Base-by-base conservation (phyloP, 495 filamentous ascomycete genomes). In the Penicillium diatomitis region DNA sequence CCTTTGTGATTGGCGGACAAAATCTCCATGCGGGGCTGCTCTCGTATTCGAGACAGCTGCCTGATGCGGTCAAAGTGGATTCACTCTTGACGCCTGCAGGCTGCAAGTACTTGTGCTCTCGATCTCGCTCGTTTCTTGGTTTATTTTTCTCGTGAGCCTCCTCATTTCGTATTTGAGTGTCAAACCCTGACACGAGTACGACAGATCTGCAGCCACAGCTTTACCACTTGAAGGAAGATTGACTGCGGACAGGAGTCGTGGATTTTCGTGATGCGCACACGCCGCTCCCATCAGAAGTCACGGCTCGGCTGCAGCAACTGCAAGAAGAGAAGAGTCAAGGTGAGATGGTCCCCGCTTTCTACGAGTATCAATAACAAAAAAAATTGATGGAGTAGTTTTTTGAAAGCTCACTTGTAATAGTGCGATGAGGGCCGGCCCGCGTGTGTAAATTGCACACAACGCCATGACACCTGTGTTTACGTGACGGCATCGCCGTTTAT, bases 281-380 rank as follows among this genome's bases (percentile, higher is more conserved):
- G 56, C 27, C 55, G 56, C 28, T 51, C 56, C 9, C 56, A 56
- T 32, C 48, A 42, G 5, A 63, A 63, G 41, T 63, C 60, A 10
- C 47, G 60, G 7, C 60, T 60, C 41, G 60, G 60, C 4, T 63
- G 60, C 38, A 53, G 28, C 27, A 51, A 46, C n/a, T 63, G 60
- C 40, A 63, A 63, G 28, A 48, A 47, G 5, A 54, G 60, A 31
- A 39, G 60, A 42, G 60, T 63, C 4, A 63, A 63, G 54, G 60
- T 63, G 32, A n/a, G 48, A 5, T 4, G 33, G 3, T 3, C 9
- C 28, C n/a, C 35, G 2, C 31, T 4, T 45, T 28, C 20, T 20
- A 20, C 20, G 20, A 20, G 32, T 8, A 27, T 33, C 4, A 10
- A 34, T 3, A 33, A 0, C 20, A 35, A 1, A 6, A 3, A 10